Conservation (phyloP, 179 eudicot genomes). For the Spinacia oleracea region DNA sequence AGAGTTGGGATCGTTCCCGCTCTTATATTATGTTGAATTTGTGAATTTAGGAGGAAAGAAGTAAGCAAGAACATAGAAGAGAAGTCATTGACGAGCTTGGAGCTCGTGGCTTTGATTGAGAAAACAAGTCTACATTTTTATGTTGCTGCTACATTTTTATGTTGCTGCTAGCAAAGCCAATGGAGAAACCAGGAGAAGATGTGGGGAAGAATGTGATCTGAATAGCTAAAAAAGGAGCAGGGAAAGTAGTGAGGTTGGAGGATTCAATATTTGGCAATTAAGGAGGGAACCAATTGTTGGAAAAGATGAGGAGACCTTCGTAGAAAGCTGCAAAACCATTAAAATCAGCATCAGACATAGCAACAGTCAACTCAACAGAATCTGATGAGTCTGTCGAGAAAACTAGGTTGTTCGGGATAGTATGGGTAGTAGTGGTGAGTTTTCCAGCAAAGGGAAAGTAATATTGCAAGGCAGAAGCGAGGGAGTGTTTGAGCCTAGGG, state of each 20-base stretch:
- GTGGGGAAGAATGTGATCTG: slow-evolving; percentile 48
- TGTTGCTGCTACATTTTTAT: no score
- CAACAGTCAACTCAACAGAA: slow-evolving; percentile 37
- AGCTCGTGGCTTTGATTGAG: no score
- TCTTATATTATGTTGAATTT: no score
- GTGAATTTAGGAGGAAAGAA: no score
- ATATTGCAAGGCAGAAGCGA: slow-evolving; percentile 52
- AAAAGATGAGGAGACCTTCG: slow-evolving; percentile 32
- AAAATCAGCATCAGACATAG: slow-evolving; percentile 35
- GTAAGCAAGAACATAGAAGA: no score
- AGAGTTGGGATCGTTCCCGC: no score
- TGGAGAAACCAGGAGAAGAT: slow-evolving; percentile 31
- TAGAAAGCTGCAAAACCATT: slow-evolving; percentile 24
- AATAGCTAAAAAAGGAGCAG: slow-evolving; percentile 33
- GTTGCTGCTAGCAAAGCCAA: slow-evolving; percentile 49
- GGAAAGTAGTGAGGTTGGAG: neutral
- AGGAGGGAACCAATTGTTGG: slow-evolving; percentile 42
- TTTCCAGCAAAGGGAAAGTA: slow-evolving; percentile 45
- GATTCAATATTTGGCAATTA: slow-evolving; percentile 16
- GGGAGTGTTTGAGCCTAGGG: slow-evolving; percentile 49
- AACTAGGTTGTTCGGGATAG: slow-evolving; percentile 16
- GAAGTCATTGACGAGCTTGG: no score
- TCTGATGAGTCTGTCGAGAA: slow-evolving; percentile 15
- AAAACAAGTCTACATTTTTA: no score
- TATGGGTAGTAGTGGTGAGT: neutral